Evolutionary conservation across 2,329 filamentous ascomycete genomes (phyloP).

Genomic region (Phialocephala sp.): DNA sequence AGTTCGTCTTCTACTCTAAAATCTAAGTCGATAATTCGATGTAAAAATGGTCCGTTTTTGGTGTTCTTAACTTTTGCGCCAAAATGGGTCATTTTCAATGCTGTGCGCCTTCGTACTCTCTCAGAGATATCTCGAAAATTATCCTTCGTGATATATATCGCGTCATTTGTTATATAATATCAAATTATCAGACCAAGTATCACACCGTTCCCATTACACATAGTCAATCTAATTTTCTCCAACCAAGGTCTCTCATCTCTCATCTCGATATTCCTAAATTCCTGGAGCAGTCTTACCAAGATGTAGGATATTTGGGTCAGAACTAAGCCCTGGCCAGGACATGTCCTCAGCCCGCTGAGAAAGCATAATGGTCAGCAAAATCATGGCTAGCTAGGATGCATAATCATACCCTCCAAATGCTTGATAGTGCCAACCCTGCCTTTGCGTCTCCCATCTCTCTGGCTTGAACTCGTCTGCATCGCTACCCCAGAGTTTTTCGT

Average conservation of each 20-base stretch:
- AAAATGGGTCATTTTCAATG: too few relatives aligned
- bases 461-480: slow-evolving; percentile 54
- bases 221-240: neutral
- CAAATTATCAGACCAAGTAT: neutral
- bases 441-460: slow-evolving; percentile 48
- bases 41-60: too few relatives aligned
- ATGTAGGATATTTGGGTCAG: neutral
- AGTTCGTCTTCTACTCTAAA: too few relatives aligned
- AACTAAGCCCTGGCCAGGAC: slow-evolving; percentile 1
- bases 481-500: slow-evolving; percentile 65
- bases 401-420: neutral
- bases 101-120: too few relatives aligned
- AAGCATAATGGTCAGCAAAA: neutral
- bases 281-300: neutral
- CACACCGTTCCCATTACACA: slow-evolving; percentile 1
- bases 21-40: too few relatives aligned
- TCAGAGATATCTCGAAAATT: too few relatives aligned
- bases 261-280: neutral
- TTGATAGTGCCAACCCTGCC: slow-evolving; percentile 1
- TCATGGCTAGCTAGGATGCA: neutral
- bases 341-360: neutral
- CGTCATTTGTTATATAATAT: neutral
- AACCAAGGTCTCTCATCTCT: slow-evolving; percentile 1
- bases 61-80: too few relatives aligned
- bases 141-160: too few relatives aligned